Base-by-base conservation (phyloP, 371 early-diverging fungal species). In the Haplosporangium sp. region DNA sequence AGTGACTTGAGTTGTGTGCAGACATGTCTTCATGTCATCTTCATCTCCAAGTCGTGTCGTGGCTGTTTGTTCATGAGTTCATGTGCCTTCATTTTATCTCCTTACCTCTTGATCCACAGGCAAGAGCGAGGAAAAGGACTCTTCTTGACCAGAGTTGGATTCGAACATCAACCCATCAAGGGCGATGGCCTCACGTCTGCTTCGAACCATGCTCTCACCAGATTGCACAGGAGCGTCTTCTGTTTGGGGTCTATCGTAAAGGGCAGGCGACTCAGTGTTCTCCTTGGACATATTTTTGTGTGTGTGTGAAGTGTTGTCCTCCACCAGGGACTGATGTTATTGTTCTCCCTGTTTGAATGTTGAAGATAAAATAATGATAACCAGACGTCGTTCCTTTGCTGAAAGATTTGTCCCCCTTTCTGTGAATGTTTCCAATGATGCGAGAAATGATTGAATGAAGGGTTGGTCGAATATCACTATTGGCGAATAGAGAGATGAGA, bases 91-190 rank as follows among this genome's bases (percentile, higher is more conserved):
- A 29, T 29, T 29, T 29, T 29, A 4, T 29, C 29, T 29, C 29
- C 29, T 29, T 29, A 29, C 29, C 29, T 29, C 38, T 16, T 29
- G 37, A 11, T 29, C 1, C 14, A 37, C 11, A 54, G 37, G 29
- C 12, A 14, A 54, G 12, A 41, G 11, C 38, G 9, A 42, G 20
- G 59, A 8, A 29, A 46, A 55, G 36, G 61, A 55, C 23, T 58
- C 59, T 12, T 61, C 75, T 29, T 61, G 60, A 13, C 45, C 16
- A 6, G 64, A 47, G 9, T 60, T 59, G n/a, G 79, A 79, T 57
- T 79, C 79, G 45, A 79, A 79, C 79, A 79, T 79, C 57, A 62
- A 48, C 11, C 79, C 79, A 55, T 79, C 79, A 10, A 79, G 42
- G 40, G 79, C 79, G 16, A 72, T 69, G n/a, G 56, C 73, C 50